phyloP scores from a whole-genome alignment of 2,329 filamentous ascomycete genomes.

The Arachnopeziza araneosa region DNA sequence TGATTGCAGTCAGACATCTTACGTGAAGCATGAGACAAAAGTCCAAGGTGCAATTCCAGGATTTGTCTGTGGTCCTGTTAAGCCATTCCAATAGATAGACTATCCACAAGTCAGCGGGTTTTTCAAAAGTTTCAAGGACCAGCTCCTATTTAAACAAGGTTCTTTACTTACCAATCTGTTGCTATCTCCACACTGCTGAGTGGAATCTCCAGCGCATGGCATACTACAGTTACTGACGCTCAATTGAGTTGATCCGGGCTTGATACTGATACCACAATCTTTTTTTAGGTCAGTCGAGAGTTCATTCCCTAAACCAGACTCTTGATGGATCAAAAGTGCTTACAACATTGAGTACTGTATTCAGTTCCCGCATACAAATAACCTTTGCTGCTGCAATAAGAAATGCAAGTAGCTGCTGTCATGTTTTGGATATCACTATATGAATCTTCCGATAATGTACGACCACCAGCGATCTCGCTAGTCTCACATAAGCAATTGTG shows the following conservation, averaged over 20 bases:
- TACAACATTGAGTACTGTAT: not conserved
- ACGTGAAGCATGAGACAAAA: slow-evolving; percentile 21
- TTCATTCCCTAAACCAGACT: not conserved
- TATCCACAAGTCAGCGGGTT: not conserved
- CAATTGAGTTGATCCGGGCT: not conserved
- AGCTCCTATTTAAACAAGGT: not conserved
- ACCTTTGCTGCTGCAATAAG: not conserved
- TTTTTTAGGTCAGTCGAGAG: not conserved
- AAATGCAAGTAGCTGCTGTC: not conserved
- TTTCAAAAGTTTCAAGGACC: not conserved
- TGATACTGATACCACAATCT: not conserved
- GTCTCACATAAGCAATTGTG: not conserved
- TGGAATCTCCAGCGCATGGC: slow-evolving; percentile 23
- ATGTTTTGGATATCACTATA: not conserved
- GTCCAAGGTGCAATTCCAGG: slow-evolving; percentile 14
- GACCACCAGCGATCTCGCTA: not conserved
- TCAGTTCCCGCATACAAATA: not conserved
- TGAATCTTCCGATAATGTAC: not conserved
- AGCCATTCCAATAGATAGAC: slow-evolving; percentile 22
- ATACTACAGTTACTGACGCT: slow-evolving; percentile 21
- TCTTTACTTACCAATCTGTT: slow-evolving; percentile 1
- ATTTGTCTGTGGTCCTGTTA: slow-evolving; percentile 17
- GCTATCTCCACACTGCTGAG: slow-evolving; percentile 29
- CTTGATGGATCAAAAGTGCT: not conserved
- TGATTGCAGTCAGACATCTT: not conserved